Percentiles rank a stretch among this genome's conserved stretches.
Conservation (phyloP, 2,329 filamentous ascomycete genomes). For the Massarina eburnea region DNA sequence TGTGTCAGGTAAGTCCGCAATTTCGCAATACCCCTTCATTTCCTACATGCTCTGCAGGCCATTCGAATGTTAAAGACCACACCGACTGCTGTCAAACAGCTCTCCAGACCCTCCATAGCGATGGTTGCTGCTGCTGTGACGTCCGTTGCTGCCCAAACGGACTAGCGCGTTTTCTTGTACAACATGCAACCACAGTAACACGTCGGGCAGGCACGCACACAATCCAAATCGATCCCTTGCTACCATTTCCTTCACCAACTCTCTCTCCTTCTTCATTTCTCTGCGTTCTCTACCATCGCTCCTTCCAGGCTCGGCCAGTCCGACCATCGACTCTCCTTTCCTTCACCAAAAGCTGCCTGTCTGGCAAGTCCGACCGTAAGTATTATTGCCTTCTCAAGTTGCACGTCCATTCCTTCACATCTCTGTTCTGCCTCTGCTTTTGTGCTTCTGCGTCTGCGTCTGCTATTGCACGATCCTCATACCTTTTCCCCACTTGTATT, state of each 20-base stretch:
- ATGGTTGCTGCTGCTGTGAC: not conserved
- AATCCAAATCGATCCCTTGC: not conserved
- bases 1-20: not conserved
- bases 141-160: not conserved
- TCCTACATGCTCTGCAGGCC: not conserved
- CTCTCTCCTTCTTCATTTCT: constrained; percentile 10
- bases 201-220: too few species aligned
- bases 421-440: constrained; percentile 3
- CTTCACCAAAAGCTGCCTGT: constrained; percentile 19
- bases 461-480: not conserved
- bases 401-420: constrained; percentile 23
- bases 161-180: not conserved
- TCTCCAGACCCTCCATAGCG: not conserved
- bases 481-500: not conserved
- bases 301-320: constrained; percentile 21
- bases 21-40: not conserved
- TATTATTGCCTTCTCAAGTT: not conserved
- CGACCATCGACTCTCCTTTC: constrained; percentile 18
- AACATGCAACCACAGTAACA: not conserved
- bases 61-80: not conserved
- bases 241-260: not conserved
- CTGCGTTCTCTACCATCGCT: constrained; percentile 21
- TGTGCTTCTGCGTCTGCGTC: constrained; percentile 1
- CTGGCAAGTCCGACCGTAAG: constrained; percentile 1
- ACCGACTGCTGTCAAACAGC: not conserved